These are phyloP conservation scores for Phytophthora citricola DNA, from an alignment of 352 stramenopile genomes.

Conservation along the genomic window DNA sequence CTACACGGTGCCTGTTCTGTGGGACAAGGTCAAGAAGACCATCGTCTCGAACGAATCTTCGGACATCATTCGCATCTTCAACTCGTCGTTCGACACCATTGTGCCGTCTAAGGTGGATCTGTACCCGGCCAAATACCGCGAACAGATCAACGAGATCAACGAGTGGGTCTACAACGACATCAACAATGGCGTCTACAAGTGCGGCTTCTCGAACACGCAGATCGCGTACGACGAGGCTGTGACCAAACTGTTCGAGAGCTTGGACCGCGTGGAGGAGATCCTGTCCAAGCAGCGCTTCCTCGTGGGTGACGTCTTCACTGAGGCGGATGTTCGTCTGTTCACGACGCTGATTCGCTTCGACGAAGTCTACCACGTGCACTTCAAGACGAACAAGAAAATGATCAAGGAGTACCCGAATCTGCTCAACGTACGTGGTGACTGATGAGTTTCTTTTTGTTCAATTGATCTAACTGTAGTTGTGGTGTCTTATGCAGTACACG, in stretches of 20 bases:
- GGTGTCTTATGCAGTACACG: constrained; percentile 54
- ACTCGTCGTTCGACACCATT: constrained; percentile 77
- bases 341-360: constrained; percentile 86
- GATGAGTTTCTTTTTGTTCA: neutral
- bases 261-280: constrained; percentile 80
- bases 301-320: constrained; percentile 69
- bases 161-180: constrained; percentile 93
- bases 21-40: constrained; percentile 89
- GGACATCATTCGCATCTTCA: constrained; percentile 95
- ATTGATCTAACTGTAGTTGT: constrained; percentile 11
- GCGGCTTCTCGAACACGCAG: constrained; percentile 91
- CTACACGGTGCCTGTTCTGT: constrained; percentile 92
- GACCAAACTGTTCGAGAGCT: constrained; percentile 65
- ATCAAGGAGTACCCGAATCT: constrained; percentile 91
- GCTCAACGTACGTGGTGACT: constrained; percentile 59
- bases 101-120: constrained; percentile 78
- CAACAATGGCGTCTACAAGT: constrained; percentile 94
- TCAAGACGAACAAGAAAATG: constrained; percentile 91
- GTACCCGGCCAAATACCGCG: constrained; percentile 78
- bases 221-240: constrained; percentile 88
- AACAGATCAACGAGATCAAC: constrained; percentile 91
- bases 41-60: constrained; percentile 96
- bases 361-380: constrained; percentile 86
- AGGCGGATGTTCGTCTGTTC: constrained; percentile 85
- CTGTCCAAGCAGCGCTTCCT: constrained; percentile 73